phyloP scores from a whole-genome alignment of 176 grass and related monocot species.

The Poa pratensis region DNA sequence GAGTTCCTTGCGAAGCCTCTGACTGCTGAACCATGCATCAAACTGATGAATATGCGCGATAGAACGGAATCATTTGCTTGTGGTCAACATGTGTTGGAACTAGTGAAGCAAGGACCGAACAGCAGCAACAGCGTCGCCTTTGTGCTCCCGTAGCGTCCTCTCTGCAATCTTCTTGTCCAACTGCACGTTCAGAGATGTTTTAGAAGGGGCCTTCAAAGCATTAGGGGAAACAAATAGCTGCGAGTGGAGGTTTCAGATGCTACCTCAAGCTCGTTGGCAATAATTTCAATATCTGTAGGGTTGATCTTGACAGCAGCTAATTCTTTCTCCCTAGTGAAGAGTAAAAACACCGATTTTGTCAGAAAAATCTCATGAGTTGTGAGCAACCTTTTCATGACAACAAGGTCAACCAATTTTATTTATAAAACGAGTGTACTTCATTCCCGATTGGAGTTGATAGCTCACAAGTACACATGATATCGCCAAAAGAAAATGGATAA shows the following conservation, averaged over 20 bases:
- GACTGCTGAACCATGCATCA: too few relatives aligned
- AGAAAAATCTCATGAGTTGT: not conserved
- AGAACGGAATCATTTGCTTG: not conserved
- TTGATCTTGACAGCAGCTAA: slow-evolving; percentile 96
- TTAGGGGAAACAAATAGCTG: not conserved
- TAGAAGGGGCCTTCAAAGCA: not conserved
- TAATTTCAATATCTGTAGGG: slow-evolving; percentile 88
- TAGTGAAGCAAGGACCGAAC: too few relatives aligned
- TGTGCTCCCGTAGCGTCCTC: slow-evolving; percentile 32
- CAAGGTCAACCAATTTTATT: not conserved
- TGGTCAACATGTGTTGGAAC: too few relatives aligned
- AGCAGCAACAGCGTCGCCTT: too few relatives aligned
- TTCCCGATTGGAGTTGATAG: not conserved
- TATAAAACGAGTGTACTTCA: not conserved
- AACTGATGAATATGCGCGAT: too few relatives aligned
- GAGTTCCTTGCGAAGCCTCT: too few relatives aligned
- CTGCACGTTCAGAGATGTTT: slow-evolving; percentile 53
- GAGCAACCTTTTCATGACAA: not conserved
- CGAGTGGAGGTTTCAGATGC: not conserved
- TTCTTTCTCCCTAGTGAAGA: slow-evolving; percentile 88
- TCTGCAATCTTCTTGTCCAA: too few relatives aligned
- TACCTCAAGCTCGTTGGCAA: slow-evolving; percentile 93
- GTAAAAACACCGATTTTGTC: not conserved
- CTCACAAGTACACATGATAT: not conserved
- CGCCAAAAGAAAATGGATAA: too few relatives aligned